phyloP scores from a whole-genome alignment of 352 stramenopile genomes.

The Phytophthora pini region DNA sequence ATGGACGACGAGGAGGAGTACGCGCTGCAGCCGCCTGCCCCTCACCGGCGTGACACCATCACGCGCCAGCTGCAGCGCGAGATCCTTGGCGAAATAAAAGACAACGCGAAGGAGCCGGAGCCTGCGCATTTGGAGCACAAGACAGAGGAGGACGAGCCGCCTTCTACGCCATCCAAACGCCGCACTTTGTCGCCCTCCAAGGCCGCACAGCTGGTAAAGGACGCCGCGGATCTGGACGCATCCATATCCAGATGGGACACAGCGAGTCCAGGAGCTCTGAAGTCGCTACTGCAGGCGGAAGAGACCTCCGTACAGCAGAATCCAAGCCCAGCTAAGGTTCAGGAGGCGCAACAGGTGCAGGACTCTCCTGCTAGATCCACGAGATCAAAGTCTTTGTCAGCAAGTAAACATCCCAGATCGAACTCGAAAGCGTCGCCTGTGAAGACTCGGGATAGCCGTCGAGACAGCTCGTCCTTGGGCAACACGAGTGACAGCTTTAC shows the following conservation, averaged over 20 bases:
- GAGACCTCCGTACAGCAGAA: neutral
- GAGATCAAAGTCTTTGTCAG: constrained; percentile 12
- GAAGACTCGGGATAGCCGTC: neutral
- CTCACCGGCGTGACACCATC: constrained; percentile 50
- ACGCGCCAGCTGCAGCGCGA: constrained; percentile 69
- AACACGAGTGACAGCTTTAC: constrained; percentile 57
- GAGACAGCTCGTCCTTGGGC: constrained; percentile 21
- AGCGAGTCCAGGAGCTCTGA: constrained; percentile 40
- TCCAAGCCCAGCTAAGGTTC: constrained; percentile 1
- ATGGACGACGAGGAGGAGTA: constrained; percentile 37
- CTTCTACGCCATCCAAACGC: constrained; percentile 7
- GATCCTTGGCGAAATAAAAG: constrained; percentile 49
- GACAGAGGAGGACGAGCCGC: constrained; percentile 21
- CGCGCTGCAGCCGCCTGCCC: constrained; percentile 40
- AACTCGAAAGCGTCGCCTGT: constrained; percentile 19
- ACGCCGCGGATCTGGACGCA: constrained; percentile 17
- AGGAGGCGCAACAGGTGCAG: constrained; percentile 3
- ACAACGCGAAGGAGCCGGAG: constrained; percentile 18
- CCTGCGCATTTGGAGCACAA: constrained; percentile 2
- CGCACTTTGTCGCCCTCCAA: constrained; percentile 60
- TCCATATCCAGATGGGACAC: constrained; percentile 42
- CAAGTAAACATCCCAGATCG: constrained; percentile 19
- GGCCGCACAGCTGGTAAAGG: constrained; percentile 36
- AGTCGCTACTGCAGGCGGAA: constrained; percentile 32
- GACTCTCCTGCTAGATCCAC: constrained; percentile 14